Base-by-base conservation (phyloP, 495 filamentous ascomycete genomes). In the Aspergillus bridgeri region DNA sequence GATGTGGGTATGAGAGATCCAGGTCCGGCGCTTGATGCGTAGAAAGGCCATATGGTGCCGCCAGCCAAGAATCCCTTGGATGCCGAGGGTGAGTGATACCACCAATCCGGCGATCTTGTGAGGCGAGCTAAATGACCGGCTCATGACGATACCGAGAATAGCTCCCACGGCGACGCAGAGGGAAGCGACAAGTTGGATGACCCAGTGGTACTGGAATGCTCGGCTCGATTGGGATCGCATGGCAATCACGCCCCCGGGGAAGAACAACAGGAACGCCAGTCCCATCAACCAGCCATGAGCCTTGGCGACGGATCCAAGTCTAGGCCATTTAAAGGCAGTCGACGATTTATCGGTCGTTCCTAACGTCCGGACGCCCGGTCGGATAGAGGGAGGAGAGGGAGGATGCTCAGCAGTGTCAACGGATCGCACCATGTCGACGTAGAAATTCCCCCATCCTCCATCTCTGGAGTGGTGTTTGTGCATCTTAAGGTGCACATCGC, bases 41-140 rank as follows among this genome's bases (percentile, higher is more conserved):
- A 59, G 50, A 44, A 59, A 59, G 25, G 53, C 25, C 46, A 59
- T 23, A 45, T 59, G 57, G 27, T 59, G 51, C 7, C 57, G 25
- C 57, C 57, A 54, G 11, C 57, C 57, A 9, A 54, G 51, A 23
- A 44, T 9, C n/a, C 45, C 53, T 42, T 59, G 57, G 23, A 29
- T 6, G 21, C 52, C 15, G 23, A 38, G 52, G 20, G 17, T 42
- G 21, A 27, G 6, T 20, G 57, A 33, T 21, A 54, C 57, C 20
- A 54, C 9, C 2, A 59, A 11, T 22, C 57, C 57, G 6, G 53
- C 42, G 27, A 21, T 48, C 8, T 59, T 44, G 33, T 59, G 57
- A 20, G 46, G 21, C 17, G 57, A 59, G n/a, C 20, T 21, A 27
- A 59, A 24, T 6, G 48, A 33, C 6, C 21, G 51, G n/a, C 50